Percentiles rank a stretch among this genome's conserved stretches.
phyloP scores from a whole-genome alignment of 176 grass and related monocot species.

The Oryza glumipatula region DNA sequence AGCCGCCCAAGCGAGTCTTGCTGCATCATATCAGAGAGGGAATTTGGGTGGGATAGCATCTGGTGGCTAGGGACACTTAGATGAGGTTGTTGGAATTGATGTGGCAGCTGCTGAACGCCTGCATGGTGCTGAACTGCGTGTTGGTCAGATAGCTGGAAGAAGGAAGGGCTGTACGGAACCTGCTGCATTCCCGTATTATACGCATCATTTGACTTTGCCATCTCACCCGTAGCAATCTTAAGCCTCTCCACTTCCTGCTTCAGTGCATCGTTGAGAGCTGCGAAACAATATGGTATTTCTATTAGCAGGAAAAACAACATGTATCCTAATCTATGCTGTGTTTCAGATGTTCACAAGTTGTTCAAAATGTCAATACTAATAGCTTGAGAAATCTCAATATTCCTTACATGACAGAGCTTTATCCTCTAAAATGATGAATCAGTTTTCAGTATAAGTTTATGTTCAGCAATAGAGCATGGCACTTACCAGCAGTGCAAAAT shows the following conservation, averaged over 20 bases:
- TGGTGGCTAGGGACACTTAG: conserved; percentile 57
- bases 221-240: conserved; percentile 75
- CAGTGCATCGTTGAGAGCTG: conserved; percentile 82
- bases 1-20: conserved; percentile 76
- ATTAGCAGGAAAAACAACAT: conserved; percentile 32
- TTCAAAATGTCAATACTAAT: conserved; percentile 18
- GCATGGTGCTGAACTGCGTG: conserved; percentile 48
- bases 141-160: conserved; percentile 63
- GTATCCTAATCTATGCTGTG: neutral
- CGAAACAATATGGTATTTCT: conserved; percentile 27
- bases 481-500: neutral
- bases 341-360: conserved; percentile 2
- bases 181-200: conserved; percentile 82
- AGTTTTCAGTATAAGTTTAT: neutral
- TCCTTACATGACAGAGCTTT: neutral
- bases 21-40: conserved; percentile 78
- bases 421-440: neutral
- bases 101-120: conserved; percentile 56
- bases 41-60: conserved; percentile 59
- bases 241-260: conserved; percentile 88
- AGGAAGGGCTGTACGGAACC: conserved; percentile 61
- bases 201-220: conserved; percentile 53
- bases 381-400: conserved; percentile 21
- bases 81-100: conserved; percentile 66
- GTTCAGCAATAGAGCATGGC: neutral